phyloP scores from a whole-genome alignment of 176 grass and related monocot genomes.

The Avena sativa region DNA sequence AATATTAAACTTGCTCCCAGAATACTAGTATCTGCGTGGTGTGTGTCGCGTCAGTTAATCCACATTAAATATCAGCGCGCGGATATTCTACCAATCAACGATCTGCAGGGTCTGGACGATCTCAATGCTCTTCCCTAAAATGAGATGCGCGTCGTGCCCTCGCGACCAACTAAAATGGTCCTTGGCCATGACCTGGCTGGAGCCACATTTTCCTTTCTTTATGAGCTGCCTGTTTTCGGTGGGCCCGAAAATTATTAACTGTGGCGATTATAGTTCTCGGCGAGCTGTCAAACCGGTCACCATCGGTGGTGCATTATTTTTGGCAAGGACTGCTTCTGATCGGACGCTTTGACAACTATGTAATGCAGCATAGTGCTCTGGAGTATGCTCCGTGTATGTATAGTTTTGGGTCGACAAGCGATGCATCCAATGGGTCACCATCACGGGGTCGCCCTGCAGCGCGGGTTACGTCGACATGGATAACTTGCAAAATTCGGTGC shows the following conservation, averaged over 20 bases:
- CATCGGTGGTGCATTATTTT: background rate
- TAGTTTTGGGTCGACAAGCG: no score
- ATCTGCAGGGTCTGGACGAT: conserved; percentile 37
- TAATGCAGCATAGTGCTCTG: background rate
- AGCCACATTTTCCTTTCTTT: background rate
- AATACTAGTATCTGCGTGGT: background rate
- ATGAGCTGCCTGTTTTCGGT: background rate
- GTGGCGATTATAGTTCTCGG: conserved; percentile 11
- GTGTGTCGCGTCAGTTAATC: conserved; percentile 3
- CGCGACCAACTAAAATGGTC: conserved; percentile 13
- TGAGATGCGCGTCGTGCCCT: background rate
- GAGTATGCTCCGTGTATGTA: no score
- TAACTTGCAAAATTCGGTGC: no score
- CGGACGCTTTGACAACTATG: conserved; percentile 33
- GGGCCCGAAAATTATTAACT: background rate
- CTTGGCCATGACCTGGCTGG: conserved; percentile 14
- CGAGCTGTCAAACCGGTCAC: conserved; percentile 16
- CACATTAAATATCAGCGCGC: background rate
- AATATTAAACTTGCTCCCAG: no score
- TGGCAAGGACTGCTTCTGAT: background rate
- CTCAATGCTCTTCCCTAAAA: background rate
- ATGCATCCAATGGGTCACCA: no score
- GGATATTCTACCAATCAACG: conserved; percentile 3
- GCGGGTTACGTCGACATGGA: no score
- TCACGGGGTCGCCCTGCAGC: no score